Conservation (phyloP, 352 stramenopile genomes). For the Paralagenidium karlingii region DNA sequence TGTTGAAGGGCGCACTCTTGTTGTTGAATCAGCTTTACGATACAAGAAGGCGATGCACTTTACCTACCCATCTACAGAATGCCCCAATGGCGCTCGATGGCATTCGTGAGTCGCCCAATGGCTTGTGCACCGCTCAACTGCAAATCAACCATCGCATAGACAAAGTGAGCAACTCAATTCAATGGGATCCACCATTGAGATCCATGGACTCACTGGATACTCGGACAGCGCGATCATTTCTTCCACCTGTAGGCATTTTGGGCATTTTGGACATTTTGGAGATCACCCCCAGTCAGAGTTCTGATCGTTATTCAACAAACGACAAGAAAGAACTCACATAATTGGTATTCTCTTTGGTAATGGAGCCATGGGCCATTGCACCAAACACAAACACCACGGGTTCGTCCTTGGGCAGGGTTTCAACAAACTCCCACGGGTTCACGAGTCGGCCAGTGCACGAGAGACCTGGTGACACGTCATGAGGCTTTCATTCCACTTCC, state of each 20-base stretch:
- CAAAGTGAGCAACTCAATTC: background rate
- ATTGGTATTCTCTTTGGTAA: constrained; percentile 95
- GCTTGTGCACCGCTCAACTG: constrained; percentile 93
- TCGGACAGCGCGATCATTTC: constrained; percentile 96
- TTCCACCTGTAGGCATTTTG: constrained; percentile 87
- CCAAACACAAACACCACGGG: constrained; percentile 97
- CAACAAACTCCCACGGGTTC: constrained; percentile 91
- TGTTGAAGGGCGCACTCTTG: background rate
- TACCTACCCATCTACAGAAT: constrained; percentile 84
- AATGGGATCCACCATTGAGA: background rate
- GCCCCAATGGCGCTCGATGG: constrained; percentile 97
- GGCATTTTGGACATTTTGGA: too few species aligned
- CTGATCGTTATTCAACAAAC: constrained; percentile 4
- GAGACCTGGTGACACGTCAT: constrained; percentile 65
- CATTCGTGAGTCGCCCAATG: constrained; percentile 93
- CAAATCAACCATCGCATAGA: background rate
- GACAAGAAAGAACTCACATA: constrained; percentile 82
- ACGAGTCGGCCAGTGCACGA: constrained; percentile 90
- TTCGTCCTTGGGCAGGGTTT: constrained; percentile 81
- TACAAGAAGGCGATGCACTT: background rate
- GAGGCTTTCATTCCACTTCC: background rate
- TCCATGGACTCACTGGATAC: constrained; percentile 76
- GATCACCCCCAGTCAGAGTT: constrained; percentile 1
- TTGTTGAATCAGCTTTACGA: background rate
- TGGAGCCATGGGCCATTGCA: constrained; percentile 94